Conservation (phyloP, 306 rosid genomes). For the Medicago arabica region DNA sequence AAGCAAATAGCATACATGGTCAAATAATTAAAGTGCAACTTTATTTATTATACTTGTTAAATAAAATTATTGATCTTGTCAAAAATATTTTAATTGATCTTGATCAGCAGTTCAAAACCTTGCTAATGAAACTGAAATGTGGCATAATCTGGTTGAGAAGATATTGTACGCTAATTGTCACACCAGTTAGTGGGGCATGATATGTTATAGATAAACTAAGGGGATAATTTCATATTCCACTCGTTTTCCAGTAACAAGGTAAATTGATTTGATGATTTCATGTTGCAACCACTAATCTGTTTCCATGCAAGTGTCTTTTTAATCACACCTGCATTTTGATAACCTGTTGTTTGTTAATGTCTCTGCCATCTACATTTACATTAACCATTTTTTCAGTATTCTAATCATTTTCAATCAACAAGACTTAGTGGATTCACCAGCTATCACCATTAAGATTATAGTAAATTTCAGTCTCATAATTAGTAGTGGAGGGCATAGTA, state of each 20-base stretch:
- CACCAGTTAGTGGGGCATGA: neutral
- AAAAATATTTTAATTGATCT: neutral
- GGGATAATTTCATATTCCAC: neutral
- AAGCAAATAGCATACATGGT: neutral
- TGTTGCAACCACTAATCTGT: neutral
- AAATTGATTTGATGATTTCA: neutral
- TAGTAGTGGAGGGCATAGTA: neutral
- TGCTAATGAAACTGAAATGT: neutral
- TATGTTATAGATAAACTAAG: neutral
- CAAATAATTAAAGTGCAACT: no score
- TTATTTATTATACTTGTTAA: no score
- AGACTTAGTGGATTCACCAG: conserved; percentile 6
- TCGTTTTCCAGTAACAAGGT: neutral
- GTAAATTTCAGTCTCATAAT: conserved; percentile 21
- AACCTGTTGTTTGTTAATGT: neutral
- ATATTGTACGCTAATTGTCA: neutral
- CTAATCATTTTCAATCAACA: conserved; percentile 35
- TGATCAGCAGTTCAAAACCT: neutral
- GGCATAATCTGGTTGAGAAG: neutral
- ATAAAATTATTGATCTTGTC: no score
- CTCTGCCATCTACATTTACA: no score
- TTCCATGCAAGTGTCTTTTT: conserved; percentile 4
- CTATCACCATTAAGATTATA: conserved; percentile 8
- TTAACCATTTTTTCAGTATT: neutral
- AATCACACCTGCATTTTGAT: neutral